Conservation (phyloP, 2,329 filamentous ascomycete species). For the Alternaria ventricosa region DNA sequence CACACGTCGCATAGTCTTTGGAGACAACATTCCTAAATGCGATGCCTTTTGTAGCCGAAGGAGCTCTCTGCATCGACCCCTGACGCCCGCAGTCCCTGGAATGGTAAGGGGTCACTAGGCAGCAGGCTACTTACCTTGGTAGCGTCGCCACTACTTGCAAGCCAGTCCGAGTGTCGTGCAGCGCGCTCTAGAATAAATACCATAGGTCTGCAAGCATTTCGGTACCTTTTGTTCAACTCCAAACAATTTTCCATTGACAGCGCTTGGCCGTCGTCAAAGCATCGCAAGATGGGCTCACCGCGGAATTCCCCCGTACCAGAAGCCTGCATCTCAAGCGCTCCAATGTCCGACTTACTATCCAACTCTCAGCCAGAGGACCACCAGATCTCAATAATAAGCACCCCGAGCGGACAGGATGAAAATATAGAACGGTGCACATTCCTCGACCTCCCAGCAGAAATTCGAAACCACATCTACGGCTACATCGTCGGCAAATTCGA, state of each 20-base stretch:
- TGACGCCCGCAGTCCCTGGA: not conserved
- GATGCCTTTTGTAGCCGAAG: not conserved
- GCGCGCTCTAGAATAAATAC: not conserved
- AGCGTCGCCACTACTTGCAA: not conserved
- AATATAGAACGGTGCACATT: not conserved
- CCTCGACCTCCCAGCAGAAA: not conserved
- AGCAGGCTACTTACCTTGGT: not conserved
- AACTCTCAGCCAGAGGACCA: not conserved
- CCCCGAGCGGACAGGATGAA: not conserved
- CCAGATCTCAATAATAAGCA: not conserved
- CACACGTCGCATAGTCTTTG: not conserved
- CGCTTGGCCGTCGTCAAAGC: no score
- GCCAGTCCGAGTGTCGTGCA: not conserved
- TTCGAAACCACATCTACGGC: not conserved
- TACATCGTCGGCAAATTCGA: not conserved
- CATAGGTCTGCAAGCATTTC: not conserved
- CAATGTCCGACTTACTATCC: not conserved
- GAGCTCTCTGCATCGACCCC: not conserved
- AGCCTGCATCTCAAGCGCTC: not conserved
- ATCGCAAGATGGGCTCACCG: not conserved
- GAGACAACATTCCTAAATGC: not conserved
- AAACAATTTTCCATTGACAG: no score
- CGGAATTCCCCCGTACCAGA: not conserved
- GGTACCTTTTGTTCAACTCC: no score
- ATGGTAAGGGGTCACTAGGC: not conserved